A percentile compares a stretch with the other conserved stretches of the same genome.
Evolutionary conservation across 1,284 basidiomycete species (phyloP).

Genomic region (Cerrena zonata): DNA sequence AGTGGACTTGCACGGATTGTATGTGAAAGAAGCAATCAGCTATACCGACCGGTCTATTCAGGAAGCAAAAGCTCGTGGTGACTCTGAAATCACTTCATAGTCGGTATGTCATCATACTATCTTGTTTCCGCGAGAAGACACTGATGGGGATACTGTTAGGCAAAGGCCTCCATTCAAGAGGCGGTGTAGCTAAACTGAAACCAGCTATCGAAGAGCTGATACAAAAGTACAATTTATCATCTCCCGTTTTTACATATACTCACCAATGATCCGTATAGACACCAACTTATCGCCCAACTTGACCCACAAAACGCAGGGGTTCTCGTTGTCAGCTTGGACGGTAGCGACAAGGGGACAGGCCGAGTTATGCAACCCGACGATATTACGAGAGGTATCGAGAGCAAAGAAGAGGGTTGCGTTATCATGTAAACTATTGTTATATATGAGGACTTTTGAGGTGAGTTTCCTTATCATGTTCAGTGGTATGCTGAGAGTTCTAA

Average conservation of each 20-base stretch:
- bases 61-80: constrained; percentile 61
- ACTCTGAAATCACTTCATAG: constrained; percentile 73
- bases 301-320: constrained; percentile 85
- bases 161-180: constrained; percentile 79
- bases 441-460: too few relatives aligned
- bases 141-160: constrained; percentile 18
- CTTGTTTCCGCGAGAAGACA: neutral
- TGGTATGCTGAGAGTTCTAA: too few relatives aligned
- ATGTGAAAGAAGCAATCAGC: constrained; percentile 86
- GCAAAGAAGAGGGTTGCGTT: constrained; percentile 51
- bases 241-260: neutral
- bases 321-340: constrained; percentile 71
- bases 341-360: constrained; percentile 37
- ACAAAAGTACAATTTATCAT: constrained; percentile 50
- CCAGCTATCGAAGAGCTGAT: constrained; percentile 89
- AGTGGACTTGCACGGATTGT: constrained; percentile 87
- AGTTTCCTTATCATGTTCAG: too few relatives aligned
- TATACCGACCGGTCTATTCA: constrained; percentile 66
- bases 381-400: constrained; percentile 50
- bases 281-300: constrained; percentile 69
- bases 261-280: constrained; percentile 34
- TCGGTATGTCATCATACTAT: constrained; percentile 49
- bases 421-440: constrained; percentile 55
- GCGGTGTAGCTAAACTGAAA: constrained; percentile 82
- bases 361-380: constrained; percentile 53